Base-by-base conservation (phyloP, 805 yeast genomes). In the Zygotorulaspora chibaensis region DNA sequence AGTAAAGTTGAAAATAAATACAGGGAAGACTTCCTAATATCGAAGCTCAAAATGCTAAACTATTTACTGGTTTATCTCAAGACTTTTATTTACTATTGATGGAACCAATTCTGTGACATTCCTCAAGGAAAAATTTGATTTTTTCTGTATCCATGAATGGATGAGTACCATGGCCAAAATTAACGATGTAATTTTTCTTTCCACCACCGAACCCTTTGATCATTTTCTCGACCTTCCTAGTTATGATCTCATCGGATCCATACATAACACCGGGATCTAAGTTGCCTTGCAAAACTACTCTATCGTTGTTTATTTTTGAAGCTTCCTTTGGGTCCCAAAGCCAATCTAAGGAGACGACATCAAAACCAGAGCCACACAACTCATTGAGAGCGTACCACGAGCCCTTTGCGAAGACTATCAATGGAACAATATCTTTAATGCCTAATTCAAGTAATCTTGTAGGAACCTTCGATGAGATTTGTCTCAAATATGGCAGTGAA, bases 131-230 rank as follows among this genome's bases (percentile, higher is more conserved):
- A 68, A 80, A 87, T 49, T 79, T 81, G 51, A 93, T 79, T 65
- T 84, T 84, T 53, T 86, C 96, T 9, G 98, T 96, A 53, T 87
- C 84, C 96, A 93, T 89, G 69, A 87, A 88, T 17, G 99, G 99
- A 65, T 89, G 97, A 17, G 99, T 93, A 13, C 99, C 99, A 59
- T 93, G 99, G 38, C 99, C 99, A 61, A 93, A 86, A 72, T 93
- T 93, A 57, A 91, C 83, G 55, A 93, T 91, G 70, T 93, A 93
- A 59, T 84, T 77, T 61, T 86, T 80, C 67, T 88, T 88, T 17
- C 96, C 96, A 37, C 95, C 95, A n/a, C 93, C 93, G 63, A 93
- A 93, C 6, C 90, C 95, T 48, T 73, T 65, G 50, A 93, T 84
- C 99, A 93, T 93, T 53, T 75, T 75, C 68, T 86, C 86, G 13